Percentiles rank a stretch among this genome's conserved stretches.
These are phyloP conservation scores for Zymoseptoria ardabiliae DNA, from an alignment of 2,329 filamentous ascomycete species.

Conservation along the genomic window DNA sequence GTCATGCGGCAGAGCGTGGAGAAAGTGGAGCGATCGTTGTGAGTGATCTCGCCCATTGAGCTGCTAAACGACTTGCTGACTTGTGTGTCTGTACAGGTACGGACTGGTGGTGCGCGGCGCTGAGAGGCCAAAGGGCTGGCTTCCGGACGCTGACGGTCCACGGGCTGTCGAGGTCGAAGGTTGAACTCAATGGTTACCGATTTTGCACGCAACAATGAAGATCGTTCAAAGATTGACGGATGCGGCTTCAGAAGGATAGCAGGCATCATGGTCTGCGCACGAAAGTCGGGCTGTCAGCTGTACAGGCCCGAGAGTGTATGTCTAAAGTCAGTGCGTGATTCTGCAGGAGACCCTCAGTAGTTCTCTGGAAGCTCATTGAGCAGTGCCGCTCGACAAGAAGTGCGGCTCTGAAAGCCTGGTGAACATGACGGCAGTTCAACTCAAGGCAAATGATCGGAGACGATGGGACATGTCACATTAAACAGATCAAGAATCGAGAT, in stretches of 20 bases:
- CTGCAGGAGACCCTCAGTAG: no score
- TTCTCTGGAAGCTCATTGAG: no score
- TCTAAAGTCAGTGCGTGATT: no score
- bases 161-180: conserved; percentile 36
- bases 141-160: conserved; percentile 58
- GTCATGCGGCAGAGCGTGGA: conserved; percentile 83
- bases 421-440: not conserved
- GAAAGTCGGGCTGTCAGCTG: no score
- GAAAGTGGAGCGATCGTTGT: conserved; percentile 69
- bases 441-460: not conserved
- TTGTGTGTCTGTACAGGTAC: conserved; percentile 43
- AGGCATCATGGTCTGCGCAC: no score
- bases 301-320: no score
- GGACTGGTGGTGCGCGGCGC: conserved; percentile 78
- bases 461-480: not conserved
- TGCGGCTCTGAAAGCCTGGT: no score
- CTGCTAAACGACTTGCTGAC: not conserved
- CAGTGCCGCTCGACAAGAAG: not conserved
- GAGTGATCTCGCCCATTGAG: not conserved
- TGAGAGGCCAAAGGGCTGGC: conserved; percentile 86
- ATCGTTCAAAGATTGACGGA: no score
- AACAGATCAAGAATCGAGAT: not conserved
- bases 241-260: no score
- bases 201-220: not conserved
- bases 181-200: conserved; percentile 6